A percentile compares a stretch with the other conserved stretches of the same genome.
Conservation (phyloP, 2,329 filamentous ascomycete species). For the Verticillium albo-atrum region DNA sequence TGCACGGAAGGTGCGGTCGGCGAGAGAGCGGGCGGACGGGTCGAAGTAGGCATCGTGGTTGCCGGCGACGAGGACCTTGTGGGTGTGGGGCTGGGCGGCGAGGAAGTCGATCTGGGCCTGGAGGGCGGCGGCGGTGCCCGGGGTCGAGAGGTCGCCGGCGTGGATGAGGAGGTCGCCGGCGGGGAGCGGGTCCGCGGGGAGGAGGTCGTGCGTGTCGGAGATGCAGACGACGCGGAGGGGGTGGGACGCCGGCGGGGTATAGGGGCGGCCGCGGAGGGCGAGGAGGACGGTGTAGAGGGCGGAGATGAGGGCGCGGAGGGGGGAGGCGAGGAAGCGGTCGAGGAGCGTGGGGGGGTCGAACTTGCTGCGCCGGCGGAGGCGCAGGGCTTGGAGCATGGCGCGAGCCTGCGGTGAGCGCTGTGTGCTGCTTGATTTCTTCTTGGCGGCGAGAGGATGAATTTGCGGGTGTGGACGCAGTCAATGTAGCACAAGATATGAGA, state of each 20-base stretch:
- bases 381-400: slow-evolving; percentile 36
- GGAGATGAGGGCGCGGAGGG: slow-evolving; percentile 59
- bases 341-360: slow-evolving; percentile 51
- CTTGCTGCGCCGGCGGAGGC: slow-evolving; percentile 40
- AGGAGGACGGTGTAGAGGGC: slow-evolving; percentile 62
- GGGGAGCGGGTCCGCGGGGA: slow-evolving; percentile 53
- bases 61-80: slow-evolving; percentile 80
- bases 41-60: slow-evolving; percentile 92
- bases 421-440: too few relatives aligned
- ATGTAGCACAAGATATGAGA: not conserved
- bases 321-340: slow-evolving; percentile 63
- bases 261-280: slow-evolving; percentile 62
- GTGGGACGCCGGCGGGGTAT: slow-evolving; percentile 49
- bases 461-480: not conserved
- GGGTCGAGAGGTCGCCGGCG: slow-evolving; percentile 77
- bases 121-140: slow-evolving; percentile 67
- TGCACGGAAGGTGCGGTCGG: slow-evolving; percentile 48
- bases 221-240: slow-evolving; percentile 78
- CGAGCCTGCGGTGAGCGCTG: not conserved
- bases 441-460: not conserved
- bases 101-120: slow-evolving; percentile 86
- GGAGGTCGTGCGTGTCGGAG: slow-evolving; percentile 78
- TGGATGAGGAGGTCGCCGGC: slow-evolving; percentile 83
- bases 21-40: slow-evolving; percentile 50
- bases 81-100: slow-evolving; percentile 62